phyloP scores from a whole-genome alignment of 495 filamentous ascomycete genomes.

The Xylaria grammica region DNA sequence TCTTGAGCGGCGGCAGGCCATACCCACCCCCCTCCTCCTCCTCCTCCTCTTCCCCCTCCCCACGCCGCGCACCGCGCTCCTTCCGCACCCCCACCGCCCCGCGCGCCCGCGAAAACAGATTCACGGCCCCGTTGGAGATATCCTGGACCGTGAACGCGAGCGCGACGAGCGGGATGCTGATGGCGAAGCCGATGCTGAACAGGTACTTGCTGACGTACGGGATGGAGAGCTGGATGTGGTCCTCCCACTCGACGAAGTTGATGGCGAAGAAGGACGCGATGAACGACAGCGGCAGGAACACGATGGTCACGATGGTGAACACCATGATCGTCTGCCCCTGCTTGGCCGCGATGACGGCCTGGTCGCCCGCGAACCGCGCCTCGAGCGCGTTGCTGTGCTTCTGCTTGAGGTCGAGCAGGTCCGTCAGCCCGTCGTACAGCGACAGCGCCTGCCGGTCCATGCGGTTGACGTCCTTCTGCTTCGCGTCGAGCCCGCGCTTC shows the following conservation, averaged over 20 bases:
- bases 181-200: slow-evolving; percentile 70
- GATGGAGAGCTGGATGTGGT: slow-evolving; percentile 48
- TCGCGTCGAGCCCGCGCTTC: slow-evolving; percentile 63
- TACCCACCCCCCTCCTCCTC: not conserved
- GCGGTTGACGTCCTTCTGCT: slow-evolving; percentile 66
- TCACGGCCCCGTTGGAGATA: slow-evolving; percentile 48
- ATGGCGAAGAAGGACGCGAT: slow-evolving; percentile 72
- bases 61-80: not conserved
- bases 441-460: slow-evolving; percentile 73
- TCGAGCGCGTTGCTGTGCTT: slow-evolving; percentile 77
- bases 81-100: slow-evolving; percentile 15
- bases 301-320: slow-evolving; percentile 74
- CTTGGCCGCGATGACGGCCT: slow-evolving; percentile 66
- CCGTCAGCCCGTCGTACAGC: slow-evolving; percentile 67
- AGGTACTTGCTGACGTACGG: slow-evolving; percentile 66
- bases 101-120: slow-evolving; percentile 7
- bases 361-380: slow-evolving; percentile 69
- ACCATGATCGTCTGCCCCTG: slow-evolving; percentile 78
- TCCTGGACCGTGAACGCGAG: slow-evolving; percentile 64
- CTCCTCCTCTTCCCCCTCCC: too few species aligned
- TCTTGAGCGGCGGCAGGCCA: not conserved
- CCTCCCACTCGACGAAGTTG: slow-evolving; percentile 60
- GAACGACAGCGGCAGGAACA: slow-evolving; percentile 72
- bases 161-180: slow-evolving; percentile 65
- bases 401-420: slow-evolving; percentile 66